Evolutionary conservation across 2,329 filamentous ascomycete genomes (phyloP), one percentile per base, ranked within the genome.

Genomic region (Cladophialophora bantiana): DNA sequence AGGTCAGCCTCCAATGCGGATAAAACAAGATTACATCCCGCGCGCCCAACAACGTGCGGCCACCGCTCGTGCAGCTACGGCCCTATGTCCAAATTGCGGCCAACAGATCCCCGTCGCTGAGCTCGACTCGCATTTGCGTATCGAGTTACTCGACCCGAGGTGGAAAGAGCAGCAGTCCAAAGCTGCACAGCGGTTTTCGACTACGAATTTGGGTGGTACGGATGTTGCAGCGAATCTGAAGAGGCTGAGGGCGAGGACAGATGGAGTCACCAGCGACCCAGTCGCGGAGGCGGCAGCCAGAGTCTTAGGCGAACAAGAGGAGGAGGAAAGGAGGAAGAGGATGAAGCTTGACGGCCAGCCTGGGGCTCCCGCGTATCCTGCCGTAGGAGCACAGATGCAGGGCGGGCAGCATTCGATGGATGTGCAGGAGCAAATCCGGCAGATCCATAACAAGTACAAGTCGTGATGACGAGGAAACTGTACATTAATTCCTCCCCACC

Each of bases 111-210:
- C 93, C 7, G 88, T 92, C 74, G 88, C 90, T 73, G 94, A 98
- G 80, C 86, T 97, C 71, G 92, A 95, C 67, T 89, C 94, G 70
- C 94, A 98, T 76, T 94, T 98, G 88, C 88, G 92, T 78, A 97
- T 98, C 76, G 94, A 98, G 80, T 85, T 97, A 55, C 86, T 97
- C 66, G 94, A 98, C 77, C 94, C 94, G 0, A 88, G 91, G 66
- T 98, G 94, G 94, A 96, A 96, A 77, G 94, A 97, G 77, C 94
- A 98, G 77, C 93, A 93, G 73, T 91, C 92, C 65, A 96, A 96
- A 77, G 89, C 92, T 15, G 93, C 97, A 54, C 88, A 91, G 12
- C 90, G 94, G 69, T 92, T 90, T 70, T 88, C 92, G 1, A 94
- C 91, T 0, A 96, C 93, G 9, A 97, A 96, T 74, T 81, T 97